These are phyloP conservation scores for Candida ovalis DNA, from an alignment of 805 yeast genomes.

Conservation along the genomic window DNA sequence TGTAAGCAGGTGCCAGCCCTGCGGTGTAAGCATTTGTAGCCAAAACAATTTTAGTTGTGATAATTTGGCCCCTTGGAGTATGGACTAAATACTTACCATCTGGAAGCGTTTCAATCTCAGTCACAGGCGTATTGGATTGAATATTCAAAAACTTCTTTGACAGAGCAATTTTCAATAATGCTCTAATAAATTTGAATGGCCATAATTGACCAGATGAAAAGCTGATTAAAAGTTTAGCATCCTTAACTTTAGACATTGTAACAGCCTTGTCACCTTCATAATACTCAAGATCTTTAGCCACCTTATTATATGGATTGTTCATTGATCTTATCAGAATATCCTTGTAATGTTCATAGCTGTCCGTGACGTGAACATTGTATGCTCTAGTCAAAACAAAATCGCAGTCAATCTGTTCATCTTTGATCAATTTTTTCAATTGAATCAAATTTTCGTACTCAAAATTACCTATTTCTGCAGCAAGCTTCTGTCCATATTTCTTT, in stretches of 20 bases:
- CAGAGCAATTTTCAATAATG: constrained; percentile 33
- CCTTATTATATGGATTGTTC: constrained; percentile 26
- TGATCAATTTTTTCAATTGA: constrained; percentile 31
- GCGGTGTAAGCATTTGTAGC: constrained; percentile 37
- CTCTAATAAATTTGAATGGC: constrained; percentile 39
- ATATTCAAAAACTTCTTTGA: constrained; percentile 29
- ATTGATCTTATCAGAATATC: constrained; percentile 8
- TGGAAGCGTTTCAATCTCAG: constrained; percentile 18
- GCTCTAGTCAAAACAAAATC: constrained; percentile 30
- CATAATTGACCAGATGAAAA: constrained; percentile 42
- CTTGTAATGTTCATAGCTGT: constrained; percentile 9
- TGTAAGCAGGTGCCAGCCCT: constrained; percentile 25
- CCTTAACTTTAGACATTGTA: constrained; percentile 27
- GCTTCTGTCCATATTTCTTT: constrained; percentile 21
- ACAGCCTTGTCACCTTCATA: constrained; percentile 31
- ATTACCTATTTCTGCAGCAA: constrained; percentile 35
- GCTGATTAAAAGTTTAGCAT: constrained; percentile 30
- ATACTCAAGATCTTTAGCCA: constrained; percentile 31
- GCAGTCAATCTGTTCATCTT: constrained; percentile 31
- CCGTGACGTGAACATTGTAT: constrained; percentile 24
- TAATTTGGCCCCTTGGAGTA: constrained; percentile 25
- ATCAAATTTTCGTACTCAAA: constrained; percentile 36
- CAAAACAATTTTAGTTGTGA: constrained; percentile 33
- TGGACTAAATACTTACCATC: constrained; percentile 32
- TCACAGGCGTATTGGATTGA: constrained; percentile 40